Conservation (phyloP, 208 protist species). For the Trypanosoma theileri region DNA sequence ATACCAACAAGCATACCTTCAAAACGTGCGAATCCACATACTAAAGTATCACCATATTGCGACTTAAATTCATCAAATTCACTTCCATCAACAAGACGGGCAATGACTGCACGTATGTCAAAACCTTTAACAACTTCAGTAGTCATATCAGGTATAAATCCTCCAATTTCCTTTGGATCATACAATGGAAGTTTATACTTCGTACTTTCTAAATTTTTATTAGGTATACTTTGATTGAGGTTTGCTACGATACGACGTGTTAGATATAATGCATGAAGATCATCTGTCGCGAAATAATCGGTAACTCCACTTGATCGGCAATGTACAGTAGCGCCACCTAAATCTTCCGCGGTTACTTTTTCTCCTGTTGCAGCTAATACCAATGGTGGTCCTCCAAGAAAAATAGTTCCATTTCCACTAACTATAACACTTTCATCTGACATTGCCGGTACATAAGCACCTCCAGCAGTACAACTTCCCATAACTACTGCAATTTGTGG, state of each 20-base stretch:
- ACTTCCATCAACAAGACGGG: constrained; percentile 93
- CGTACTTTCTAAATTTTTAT: constrained; percentile 30
- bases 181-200: constrained; percentile 86
- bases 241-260: constrained; percentile 88
- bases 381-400: constrained; percentile 95
- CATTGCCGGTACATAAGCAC: constrained; percentile 96
- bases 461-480: constrained; percentile 97
- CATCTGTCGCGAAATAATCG: constrained; percentile 92
- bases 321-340: constrained; percentile 95
- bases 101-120: constrained; percentile 88
- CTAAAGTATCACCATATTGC: constrained; percentile 91
- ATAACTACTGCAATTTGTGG: constrained; percentile 97
- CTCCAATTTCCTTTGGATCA: constrained; percentile 75
- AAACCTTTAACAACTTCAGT: constrained; percentile 85
- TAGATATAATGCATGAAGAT: constrained; percentile 88
- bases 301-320: constrained; percentile 89
- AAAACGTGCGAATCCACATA: constrained; percentile 93
- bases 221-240: constrained; percentile 56
- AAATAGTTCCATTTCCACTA: constrained; percentile 93
- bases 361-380: constrained; percentile 94
- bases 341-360: constrained; percentile 91
- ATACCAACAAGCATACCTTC: constrained; percentile 95
- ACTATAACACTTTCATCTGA: constrained; percentile 95
- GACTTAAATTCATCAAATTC: constrained; percentile 95
- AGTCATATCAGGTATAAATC: constrained; percentile 90